Base-by-base conservation (phyloP, 1,284 basidiomycete species). In the Fomitopsis pinicola region DNA sequence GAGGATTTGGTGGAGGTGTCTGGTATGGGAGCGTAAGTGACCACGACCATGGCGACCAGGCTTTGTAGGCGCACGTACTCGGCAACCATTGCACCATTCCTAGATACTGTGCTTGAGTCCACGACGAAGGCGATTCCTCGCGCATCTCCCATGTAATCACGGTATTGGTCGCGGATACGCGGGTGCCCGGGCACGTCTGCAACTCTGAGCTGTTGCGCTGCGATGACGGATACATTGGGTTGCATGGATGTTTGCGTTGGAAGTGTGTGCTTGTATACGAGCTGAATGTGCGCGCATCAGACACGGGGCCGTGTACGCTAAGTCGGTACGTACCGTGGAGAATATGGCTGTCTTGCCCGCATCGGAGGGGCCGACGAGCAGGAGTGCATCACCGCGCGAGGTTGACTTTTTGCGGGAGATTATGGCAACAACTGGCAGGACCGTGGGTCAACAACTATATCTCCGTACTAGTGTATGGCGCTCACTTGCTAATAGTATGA, bases 171-270 rank as follows among this genome's bases (percentile, higher is more conserved):
- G 30, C 90, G 76, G 58, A 93, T 82, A 45, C 91, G 82, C 15
- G 90, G 88, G 71, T 93, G 91, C 9, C 91, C 91, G 5, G 91
- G 91, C 42, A 93, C 75, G 71, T 93, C 91, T 19, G 92, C 76
- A 14, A 90, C 72, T 42, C 78, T 79, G 45, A 89, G 68, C 15
- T 75, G 71, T 62, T 67, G 36, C 66, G 68, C 26, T 19, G 81
- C 71, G 5, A 86, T 70, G 4, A 80, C 65, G 5, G 84, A 80
- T 0, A 79, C 75, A 69, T 91, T 93, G 14, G 80, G 79, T 72
- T 92, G 91, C 68, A 92, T 77, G 0, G 91, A 92, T 0, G 88
- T 85, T 66, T 90, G 87, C 4, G 88, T 87, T 44, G 83, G 83
- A 8, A 89, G 72, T 1, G 83, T 80, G 69, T 84, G 81, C 42